phyloP scores from a whole-genome alignment of 495 filamentous ascomycete genomes.

The Penicillium goetzii region DNA sequence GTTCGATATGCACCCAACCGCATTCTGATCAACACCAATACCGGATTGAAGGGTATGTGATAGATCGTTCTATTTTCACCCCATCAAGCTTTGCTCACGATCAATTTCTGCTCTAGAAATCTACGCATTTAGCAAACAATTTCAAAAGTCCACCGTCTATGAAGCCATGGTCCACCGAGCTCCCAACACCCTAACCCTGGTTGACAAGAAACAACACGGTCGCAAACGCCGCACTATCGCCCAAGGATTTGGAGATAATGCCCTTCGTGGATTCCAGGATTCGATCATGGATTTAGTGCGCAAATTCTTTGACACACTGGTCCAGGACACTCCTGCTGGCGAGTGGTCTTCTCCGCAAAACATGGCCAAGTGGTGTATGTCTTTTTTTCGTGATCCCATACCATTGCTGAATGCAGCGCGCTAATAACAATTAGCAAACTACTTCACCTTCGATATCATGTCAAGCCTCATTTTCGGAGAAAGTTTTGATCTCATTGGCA shows the following conservation, averaged over 20 bases:
- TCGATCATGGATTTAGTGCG: not conserved
- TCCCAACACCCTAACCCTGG: slow-evolving; percentile 41
- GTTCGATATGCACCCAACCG: not conserved
- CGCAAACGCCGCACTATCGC: slow-evolving; percentile 40
- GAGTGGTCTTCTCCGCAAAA: slow-evolving; percentile 28
- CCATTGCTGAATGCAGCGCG: too few species aligned
- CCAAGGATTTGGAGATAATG: slow-evolving; percentile 43
- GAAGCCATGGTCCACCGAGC: slow-evolving; percentile 38
- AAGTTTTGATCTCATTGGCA: slow-evolving; percentile 10
- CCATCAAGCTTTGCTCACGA: too few species aligned
- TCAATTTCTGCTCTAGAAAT: slow-evolving; percentile 19
- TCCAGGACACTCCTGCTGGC: slow-evolving; percentile 1
- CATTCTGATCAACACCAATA: not conserved
- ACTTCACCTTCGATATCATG: slow-evolving; percentile 32
- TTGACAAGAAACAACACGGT: slow-evolving; percentile 42
- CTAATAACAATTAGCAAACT: not conserved
- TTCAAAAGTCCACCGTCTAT: slow-evolving; percentile 43
- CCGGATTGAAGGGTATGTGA: slow-evolving; percentile 3
- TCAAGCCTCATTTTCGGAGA: slow-evolving; percentile 24
- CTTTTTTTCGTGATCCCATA: not conserved
- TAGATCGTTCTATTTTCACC: not conserved
- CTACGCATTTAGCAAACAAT: slow-evolving; percentile 36
- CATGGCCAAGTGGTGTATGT: slow-evolving; percentile 39
- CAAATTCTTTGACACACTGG: not conserved
- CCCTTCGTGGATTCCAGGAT: slow-evolving; percentile 36